Evolutionary conservation across 164 flowering plant genomes (phyloP), one percentile per base, ranked within the genome.

Genomic region (Magnolia officinalis): DNA sequence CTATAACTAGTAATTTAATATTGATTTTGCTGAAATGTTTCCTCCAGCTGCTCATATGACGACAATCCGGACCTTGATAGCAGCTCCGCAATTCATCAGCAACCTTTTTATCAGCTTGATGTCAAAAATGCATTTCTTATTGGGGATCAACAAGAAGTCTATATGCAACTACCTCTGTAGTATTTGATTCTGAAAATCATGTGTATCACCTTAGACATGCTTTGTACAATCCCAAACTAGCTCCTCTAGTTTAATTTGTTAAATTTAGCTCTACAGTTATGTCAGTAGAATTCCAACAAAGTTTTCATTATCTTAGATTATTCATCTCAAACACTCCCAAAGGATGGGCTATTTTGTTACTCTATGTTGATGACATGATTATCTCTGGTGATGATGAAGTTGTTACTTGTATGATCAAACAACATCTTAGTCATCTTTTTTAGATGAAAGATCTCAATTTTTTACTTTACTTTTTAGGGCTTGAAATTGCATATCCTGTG

Each of bases 41-140:
- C 3, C 72, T 26, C 72, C 5, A 2, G 0, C 9, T 29, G 6
- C 51, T 18, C 50, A 6, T 16, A 26, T 70, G 52, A 70, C 55
- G 5, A 26, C 21, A 2, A 14, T 70, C 6, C 9, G 21, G 2
- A 29, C 51, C 31, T n/a, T 70, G 6, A 20, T 70, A 0, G 50
- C 51, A 8, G n/a, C 29, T 29, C 50, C 11, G 24, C 0, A 3
- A 20, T 16, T 13, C 13, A 16, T 8, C 18, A 70, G 0, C 6
- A 11, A 14, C 49, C 49, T 29, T 4, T 70, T 7, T 70, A 16
- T 29, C 72, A 70, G 51, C 14, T 70, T 9, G 72, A 70, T 70
- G 51, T 70, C 6, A 20, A 70, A 70, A 70, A 70, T 70, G 52
- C n/a, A 70, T 70, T 70, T 37, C 31, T 70, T 9, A 70, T 31